Evolutionary conservation across 2,329 filamentous ascomycete genomes (phyloP), one percentile per base, ranked within the genome.

Genomic region (Aspergillus chevalieri): DNA sequence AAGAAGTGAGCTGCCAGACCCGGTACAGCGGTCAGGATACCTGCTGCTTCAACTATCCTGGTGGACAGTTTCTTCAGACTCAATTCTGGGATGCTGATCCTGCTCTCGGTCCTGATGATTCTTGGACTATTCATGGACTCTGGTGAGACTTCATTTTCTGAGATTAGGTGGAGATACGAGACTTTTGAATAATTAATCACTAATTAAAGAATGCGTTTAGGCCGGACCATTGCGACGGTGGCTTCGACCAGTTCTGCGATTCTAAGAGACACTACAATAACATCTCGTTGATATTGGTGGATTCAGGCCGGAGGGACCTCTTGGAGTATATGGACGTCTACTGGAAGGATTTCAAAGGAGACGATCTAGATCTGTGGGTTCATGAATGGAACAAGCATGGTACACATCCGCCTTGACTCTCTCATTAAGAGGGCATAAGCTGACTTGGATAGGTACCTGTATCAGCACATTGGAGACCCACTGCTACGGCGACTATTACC

Each of bases 331-430:
- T 89, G 86, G 68, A 78, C 46, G 79, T 72, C 2, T 87, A 84
- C 71, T 89, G 86, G 86, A 84, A 87, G 64, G 82, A 85, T 61
- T 80, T 83, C 66, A 64, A 78, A 44, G 84, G 84, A 49, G 69
- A 82, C 39, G 80, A 85, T 56, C 78, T 84, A 58, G 70, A 69
- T 9, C 81, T 89, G 57, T 89, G 86, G 86, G 74, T 85, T 63
- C 85, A 89, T 65, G 86, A 89, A 67, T 89, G 83, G 81, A 73
- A 75, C 56, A 89, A 87, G 65, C 86, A 90, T 64, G 87, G 86
- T 44, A 26, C 9, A 22, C 19, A 9, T 42, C 21, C 3, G 15
- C n/a, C 15, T 30, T 45, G 36, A 15, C 30, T 36, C 6, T 34
- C 10, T 15, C n/a, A 21, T 12, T 42, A 14, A 22, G 15, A 26